phyloP scores from a whole-genome alignment of 106 monocot genomes.

The Alisma plantagoaquatica region DNA sequence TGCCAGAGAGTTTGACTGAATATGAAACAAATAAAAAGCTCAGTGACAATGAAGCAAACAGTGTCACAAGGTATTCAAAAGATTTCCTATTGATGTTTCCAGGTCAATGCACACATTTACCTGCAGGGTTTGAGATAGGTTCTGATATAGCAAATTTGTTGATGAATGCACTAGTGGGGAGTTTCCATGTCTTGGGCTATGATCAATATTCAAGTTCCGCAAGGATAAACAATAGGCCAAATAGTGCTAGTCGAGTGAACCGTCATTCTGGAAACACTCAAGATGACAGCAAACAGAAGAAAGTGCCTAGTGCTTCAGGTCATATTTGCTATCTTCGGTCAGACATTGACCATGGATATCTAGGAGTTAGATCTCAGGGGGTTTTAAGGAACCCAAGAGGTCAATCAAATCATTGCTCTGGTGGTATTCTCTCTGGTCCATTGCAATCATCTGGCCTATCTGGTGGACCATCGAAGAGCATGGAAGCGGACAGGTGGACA shows the following conservation, averaged over 20 bases:
- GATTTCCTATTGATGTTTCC: constrained; percentile 47
- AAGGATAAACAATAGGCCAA: constrained; percentile 38
- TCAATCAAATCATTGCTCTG: constrained; percentile 35
- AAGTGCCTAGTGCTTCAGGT: constrained; percentile 20
- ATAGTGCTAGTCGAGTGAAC: constrained; percentile 26
- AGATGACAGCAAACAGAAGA: constrained; percentile 63
- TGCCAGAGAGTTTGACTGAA: constrained; percentile 19
- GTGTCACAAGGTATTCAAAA: constrained; percentile 23
- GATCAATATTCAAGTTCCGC: constrained; percentile 44
- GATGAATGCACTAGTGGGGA: constrained; percentile 15
- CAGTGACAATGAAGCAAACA: constrained; percentile 9
- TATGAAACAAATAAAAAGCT: constrained; percentile 4
- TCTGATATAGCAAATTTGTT: constrained; percentile 28
- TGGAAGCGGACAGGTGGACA: constrained; percentile 84
- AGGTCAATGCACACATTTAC: constrained; percentile 36
- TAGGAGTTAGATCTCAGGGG: constrained; percentile 29
- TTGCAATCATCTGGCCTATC: constrained; percentile 28
- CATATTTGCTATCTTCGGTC: constrained; percentile 17
- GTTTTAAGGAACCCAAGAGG: constrained; percentile 55
- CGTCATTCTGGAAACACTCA: constrained; percentile 18
- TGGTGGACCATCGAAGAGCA: constrained; percentile 25
- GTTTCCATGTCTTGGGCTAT: constrained; percentile 16
- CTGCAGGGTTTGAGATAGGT: constrained; percentile 33
- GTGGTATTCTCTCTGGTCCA: constrained; percentile 73
- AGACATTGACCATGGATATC: constrained; percentile 28